Evolutionary conservation across 1,139 yeast species (phyloP), one percentile per base, ranked within the genome.

Genomic region (Blastobotrys proliferans): DNA sequence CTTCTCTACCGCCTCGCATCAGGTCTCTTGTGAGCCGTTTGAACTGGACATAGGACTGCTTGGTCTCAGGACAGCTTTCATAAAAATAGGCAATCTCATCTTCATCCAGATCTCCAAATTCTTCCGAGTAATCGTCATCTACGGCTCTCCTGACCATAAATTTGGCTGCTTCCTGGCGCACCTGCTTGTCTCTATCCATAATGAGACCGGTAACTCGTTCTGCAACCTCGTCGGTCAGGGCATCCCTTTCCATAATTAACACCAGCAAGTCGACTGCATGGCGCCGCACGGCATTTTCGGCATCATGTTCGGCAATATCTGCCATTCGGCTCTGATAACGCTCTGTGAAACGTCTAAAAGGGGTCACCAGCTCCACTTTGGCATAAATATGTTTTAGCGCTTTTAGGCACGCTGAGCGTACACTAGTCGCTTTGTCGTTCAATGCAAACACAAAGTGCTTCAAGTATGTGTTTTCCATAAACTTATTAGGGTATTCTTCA

Each of bases 371-470:
- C 57, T 63, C 65, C 44, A 63, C 62, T 43, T 68, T 73, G 51
- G 74, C 78, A 49, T 69, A 77, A 2, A 76, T 66, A 27, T 59
- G 60, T 4, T 66, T 57, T 38, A 90, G 64, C 3, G 75, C 72
- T 51, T 72, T 76, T 17, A 83, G 60, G 1, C 79, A 88, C 54
- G 84, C 92, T 5, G 68, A 59, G 51, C 95, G 72, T 1, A 86
- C 94, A 3, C 62, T 52, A 13, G 74, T 63, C 17, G 76, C 73
- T 1, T 79, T 72, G 56, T 90, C 97, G 92, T 80, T 37, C 88
- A 66, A 22, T 18, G 86, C 69, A 94, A 94, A 84, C 2, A 95
- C 95, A 57, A 83, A 75, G 58, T 84, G 85, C 48, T 90, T 74
- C 48, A 88, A 69, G 57, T 79, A 84, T 1, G 79, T 67, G 2